Conservation (phyloP, 768 basidiomycete genomes). For the Tricholoma sp. region DNA sequence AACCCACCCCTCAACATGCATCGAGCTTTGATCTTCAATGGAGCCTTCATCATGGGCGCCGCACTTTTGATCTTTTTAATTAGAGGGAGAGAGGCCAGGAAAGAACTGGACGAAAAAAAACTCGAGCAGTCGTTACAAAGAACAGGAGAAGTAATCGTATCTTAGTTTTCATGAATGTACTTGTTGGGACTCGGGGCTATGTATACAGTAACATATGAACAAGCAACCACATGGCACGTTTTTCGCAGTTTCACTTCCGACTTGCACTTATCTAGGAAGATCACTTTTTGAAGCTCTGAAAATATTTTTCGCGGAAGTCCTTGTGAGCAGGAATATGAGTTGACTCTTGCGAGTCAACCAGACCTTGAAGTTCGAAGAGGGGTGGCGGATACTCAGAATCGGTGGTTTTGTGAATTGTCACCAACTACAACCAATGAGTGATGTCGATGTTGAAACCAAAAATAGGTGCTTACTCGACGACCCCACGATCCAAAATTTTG, state of each 20-base stretch:
- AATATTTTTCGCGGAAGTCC: constrained; percentile 86
- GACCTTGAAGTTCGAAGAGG: constrained; percentile 38
- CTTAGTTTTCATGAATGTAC: background rate
- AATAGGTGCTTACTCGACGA: constrained; percentile 57
- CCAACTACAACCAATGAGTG: constrained; percentile 48
- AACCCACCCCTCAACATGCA: constrained; percentile 74
- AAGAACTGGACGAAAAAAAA: constrained; percentile 57
- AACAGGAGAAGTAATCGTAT: background rate
- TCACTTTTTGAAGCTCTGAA: constrained; percentile 66
- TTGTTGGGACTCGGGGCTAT: background rate
- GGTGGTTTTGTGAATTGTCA: constrained; percentile 80
- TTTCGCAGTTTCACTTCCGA: background rate
- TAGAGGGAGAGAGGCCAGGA: constrained; percentile 57
- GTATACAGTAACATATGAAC: background rate
- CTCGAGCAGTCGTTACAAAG: constrained; percentile 3
- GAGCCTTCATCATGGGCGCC: constrained; percentile 37
- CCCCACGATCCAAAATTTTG: constrained; percentile 97
- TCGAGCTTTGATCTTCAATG: constrained; percentile 63
- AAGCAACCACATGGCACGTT: background rate
- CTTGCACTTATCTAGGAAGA: background rate
- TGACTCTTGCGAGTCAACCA: constrained; percentile 1
- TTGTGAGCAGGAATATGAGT: constrained; percentile 75
- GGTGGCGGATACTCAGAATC: constrained; percentile 43
- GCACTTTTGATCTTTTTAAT: constrained; percentile 44
- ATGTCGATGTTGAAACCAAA: background rate